A percentile compares a stretch with the other conserved stretches of the same genome.
phyloP scores from a whole-genome alignment of 2,329 filamentous ascomycete genomes.

The Microdochium trichocladiopsis region DNA sequence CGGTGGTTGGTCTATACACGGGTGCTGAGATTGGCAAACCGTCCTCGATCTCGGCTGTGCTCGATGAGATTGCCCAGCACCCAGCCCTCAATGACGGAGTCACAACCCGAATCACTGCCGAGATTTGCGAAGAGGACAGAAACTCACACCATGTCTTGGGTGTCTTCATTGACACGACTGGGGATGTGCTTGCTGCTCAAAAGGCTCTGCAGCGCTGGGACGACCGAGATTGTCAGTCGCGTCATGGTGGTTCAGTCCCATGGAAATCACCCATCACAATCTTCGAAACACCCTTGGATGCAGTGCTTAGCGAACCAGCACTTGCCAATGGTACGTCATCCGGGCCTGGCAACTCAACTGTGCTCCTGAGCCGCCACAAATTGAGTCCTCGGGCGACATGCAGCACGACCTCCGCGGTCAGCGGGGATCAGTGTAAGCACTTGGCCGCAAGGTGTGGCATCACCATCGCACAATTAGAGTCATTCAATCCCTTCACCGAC shows the following conservation, averaged over 20 bases:
- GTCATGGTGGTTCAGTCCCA: neutral
- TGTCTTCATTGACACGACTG: neutral
- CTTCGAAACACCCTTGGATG: neutral
- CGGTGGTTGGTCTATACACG: too few relatives aligned
- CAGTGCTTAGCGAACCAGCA: neutral
- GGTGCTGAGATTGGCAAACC: too few relatives aligned
- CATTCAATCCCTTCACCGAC: too few relatives aligned
- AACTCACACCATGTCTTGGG: neutral
- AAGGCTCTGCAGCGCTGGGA: neutral
- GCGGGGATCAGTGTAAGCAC: too few relatives aligned
- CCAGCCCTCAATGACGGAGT: too few relatives aligned
- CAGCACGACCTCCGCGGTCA: too few relatives aligned
- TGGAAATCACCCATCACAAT: neutral
- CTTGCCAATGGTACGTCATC: neutral
- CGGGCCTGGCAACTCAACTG: neutral
- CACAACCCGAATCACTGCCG: neutral
- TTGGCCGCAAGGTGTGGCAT: too few relatives aligned
- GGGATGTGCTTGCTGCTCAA: neutral
- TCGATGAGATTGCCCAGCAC: too few relatives aligned
- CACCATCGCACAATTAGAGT: too few relatives aligned
- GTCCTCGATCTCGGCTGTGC: too few relatives aligned
- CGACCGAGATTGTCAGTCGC: neutral
- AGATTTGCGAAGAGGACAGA: neutral
- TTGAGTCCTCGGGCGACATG: neutral
- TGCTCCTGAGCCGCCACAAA: neutral